Base-by-base conservation (phyloP, 1,139 yeast species). In the Chernovozyma sophiae-reginae region DNA sequence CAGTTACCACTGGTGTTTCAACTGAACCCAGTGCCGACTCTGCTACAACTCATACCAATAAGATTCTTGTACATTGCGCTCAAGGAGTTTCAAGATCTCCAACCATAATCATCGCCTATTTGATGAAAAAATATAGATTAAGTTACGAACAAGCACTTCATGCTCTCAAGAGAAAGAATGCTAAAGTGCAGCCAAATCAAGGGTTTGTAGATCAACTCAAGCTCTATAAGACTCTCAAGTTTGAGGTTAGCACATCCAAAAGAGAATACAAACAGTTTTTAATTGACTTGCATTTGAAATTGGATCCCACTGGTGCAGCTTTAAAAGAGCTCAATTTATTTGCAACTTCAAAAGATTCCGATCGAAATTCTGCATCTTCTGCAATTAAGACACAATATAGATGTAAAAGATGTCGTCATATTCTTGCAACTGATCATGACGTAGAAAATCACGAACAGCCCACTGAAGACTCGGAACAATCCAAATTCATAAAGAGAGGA, bases 1-100 rank as follows among this genome's bases (percentile, higher is more conserved):
- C 72, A 6, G 0, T 55, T 57, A 30, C 59, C 60, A n/a, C n/a
- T n/a, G n/a, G n/a, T n/a, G 36, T 40, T 38, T 38, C 38, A 4
- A 12, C 29, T 16, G 18, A 11, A 26, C 8, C 6, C 11, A 26
- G 29, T 12, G 6, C 29, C 12, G 23, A 20, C 8, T 38, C 35
- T 10, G 24, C 34, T 4, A 60, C 57, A 8, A 59, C 62, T 40
- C 54, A 40, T 28, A 41, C 54, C 62, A 57, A 60, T 35, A 66
- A 71, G 37, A 63, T 83, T 0, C 62, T 79, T 33, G 65, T 84
- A 4, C 86, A 83, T 53, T 84, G 94, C 55, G 86, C 89, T 39
- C 96, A 96, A 23, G 98, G 98, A 1, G 76, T 80, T 20, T 86
- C 96, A 2, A 65, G 98, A 45, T 83, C 96, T 1, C 86, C 78